These are phyloP conservation scores for Rhamnella rubrinervis DNA, from an alignment of 331 rosid genomes.

Conservation along the genomic window DNA sequence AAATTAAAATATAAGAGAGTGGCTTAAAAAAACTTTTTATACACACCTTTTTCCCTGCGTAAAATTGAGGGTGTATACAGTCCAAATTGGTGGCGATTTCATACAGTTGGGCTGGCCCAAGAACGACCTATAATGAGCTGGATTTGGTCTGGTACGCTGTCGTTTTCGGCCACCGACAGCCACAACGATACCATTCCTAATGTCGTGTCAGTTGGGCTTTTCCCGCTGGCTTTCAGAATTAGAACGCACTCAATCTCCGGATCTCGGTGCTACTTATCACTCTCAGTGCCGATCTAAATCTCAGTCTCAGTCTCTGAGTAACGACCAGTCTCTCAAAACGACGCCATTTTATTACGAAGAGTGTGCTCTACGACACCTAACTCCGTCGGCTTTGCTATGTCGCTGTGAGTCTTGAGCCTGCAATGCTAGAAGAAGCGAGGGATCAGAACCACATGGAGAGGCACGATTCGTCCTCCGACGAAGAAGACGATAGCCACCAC, in stretches of 20 bases:
- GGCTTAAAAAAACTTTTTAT: too few species aligned
- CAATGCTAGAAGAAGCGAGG: neutral
- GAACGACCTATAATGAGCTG: conserved; percentile 12
- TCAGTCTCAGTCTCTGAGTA: too few species aligned
- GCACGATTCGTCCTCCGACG: conserved; percentile 71
- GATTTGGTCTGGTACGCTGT: conserved; percentile 19
- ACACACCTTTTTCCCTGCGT: too few species aligned
- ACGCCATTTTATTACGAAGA: too few species aligned
- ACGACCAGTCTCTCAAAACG: too few species aligned
- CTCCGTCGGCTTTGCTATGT: too few species aligned
- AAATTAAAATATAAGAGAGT: too few species aligned
- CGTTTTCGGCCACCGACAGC: conserved; percentile 38
- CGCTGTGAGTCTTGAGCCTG: neutral
- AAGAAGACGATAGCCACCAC: conserved; percentile 72
- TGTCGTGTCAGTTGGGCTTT: neutral
- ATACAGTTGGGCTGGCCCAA: conserved; percentile 17
- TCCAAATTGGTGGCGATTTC: too few species aligned
- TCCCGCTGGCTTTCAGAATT: neutral
- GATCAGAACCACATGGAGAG: conserved; percentile 31
- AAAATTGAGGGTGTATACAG: too few species aligned
- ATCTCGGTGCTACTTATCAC: neutral
- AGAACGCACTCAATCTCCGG: conserved; percentile 23
- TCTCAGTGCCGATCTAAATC: too few species aligned
- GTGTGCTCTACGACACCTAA: too few species aligned
- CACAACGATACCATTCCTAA: neutral